Percentiles rank a stretch among this genome's conserved stretches.
phyloP scores from a whole-genome alignment of 768 basidiomycete species.

The Mycena venus region DNA sequence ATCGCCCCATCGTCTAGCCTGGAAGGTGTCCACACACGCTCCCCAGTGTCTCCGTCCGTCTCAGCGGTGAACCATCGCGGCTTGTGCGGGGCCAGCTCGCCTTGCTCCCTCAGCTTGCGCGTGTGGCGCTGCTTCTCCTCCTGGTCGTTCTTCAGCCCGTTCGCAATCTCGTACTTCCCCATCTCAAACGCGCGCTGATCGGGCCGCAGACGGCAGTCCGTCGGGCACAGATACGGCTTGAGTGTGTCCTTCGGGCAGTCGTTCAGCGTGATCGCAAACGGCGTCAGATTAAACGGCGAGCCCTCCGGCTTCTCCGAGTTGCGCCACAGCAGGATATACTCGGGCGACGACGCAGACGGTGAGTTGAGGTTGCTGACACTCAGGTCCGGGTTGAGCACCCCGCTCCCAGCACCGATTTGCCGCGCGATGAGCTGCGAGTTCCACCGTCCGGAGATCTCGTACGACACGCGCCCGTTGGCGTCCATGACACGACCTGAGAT shows the following conservation, averaged over 20 bases:
- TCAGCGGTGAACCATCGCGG: constrained; percentile 91
- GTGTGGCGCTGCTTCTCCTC: constrained; percentile 88
- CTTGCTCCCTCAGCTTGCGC: constrained; percentile 81
- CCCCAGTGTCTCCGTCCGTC: constrained; percentile 90
- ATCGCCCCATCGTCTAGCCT: constrained; percentile 61
- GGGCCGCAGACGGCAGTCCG: constrained; percentile 92
- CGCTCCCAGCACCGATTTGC: constrained; percentile 70
- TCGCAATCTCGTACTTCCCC: constrained; percentile 88
- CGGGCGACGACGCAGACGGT: constrained; percentile 62
- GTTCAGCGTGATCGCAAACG: constrained; percentile 93
- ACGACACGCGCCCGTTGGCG: constrained; percentile 70
- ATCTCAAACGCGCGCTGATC: constrained; percentile 96
- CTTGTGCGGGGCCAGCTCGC: constrained; percentile 75
- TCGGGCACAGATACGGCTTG: constrained; percentile 82
- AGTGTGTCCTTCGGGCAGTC: constrained; percentile 83
- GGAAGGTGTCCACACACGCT: constrained; percentile 87
- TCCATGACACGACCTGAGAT: constrained; percentile 90
- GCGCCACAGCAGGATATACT: constrained; percentile 91
- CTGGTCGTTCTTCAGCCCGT: constrained; percentile 81
- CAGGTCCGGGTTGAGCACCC: constrained; percentile 81
- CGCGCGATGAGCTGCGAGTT: constrained; percentile 94
- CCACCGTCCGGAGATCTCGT: constrained; percentile 97
- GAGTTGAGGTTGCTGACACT: constrained; percentile 61
- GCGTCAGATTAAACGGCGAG: constrained; percentile 95
- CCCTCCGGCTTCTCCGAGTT: constrained; percentile 85